Evolutionary conservation across 108 stramenopile genomes (phyloP).

Genomic region (Hondaea fermentalgiana): DNA sequence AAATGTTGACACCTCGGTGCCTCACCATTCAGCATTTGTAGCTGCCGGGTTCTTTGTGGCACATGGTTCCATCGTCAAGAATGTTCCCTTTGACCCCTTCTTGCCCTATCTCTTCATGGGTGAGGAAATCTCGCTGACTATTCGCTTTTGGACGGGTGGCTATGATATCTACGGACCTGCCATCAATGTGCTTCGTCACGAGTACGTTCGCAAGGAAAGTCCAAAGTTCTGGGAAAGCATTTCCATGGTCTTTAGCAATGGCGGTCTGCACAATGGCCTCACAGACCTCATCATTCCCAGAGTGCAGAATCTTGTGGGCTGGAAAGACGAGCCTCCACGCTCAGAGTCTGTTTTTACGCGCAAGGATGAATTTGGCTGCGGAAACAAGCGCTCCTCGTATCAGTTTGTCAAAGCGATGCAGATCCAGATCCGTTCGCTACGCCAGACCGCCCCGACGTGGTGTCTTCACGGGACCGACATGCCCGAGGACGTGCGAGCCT

Average conservation of each 20-base stretch:
- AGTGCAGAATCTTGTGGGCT: background rate
- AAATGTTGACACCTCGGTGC: background rate
- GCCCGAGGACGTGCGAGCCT: background rate
- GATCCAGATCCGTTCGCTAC: background rate
- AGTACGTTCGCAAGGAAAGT: conserved; percentile 77
- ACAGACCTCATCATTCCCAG: background rate
- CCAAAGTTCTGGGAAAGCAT: conserved; percentile 92
- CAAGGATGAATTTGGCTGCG: background rate
- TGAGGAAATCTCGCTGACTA: conserved; percentile 74
- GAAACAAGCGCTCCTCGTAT: background rate
- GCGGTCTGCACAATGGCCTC: background rate
- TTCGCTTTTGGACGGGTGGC: conserved; percentile 73
- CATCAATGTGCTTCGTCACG: conserved; percentile 70
- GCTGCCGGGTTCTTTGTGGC: conserved; percentile 92
- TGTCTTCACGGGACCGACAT: background rate
- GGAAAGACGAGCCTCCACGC: background rate
- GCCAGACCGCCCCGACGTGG: background rate
- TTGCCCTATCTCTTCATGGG: conserved; percentile 94
- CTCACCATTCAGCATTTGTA: conserved; percentile 54
- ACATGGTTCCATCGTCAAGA: conserved; percentile 59
- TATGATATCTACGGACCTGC: conserved; percentile 85
- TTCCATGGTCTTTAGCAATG: conserved; percentile 48
- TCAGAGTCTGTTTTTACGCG: background rate
- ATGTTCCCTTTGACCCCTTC: conserved; percentile 90
- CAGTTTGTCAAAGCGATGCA: background rate